Evolutionary conservation across 2,329 filamentous ascomycete species (phyloP), one percentile per base, ranked within the genome.

Genomic region (Penicillium sp.): DNA sequence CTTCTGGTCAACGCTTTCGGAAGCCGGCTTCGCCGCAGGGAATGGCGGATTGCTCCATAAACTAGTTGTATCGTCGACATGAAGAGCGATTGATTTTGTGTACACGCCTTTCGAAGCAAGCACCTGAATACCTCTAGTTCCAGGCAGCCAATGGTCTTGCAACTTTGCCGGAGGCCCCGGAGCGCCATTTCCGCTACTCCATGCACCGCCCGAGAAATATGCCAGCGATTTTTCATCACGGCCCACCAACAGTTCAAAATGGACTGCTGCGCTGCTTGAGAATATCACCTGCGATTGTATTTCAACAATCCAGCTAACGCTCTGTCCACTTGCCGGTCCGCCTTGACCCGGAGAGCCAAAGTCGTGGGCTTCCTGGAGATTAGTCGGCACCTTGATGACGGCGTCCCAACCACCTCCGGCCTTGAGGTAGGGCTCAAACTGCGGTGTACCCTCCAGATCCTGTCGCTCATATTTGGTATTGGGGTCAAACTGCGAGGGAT

Each of bases 341-440:
- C 57, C 66, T 70, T 88, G 84, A 48, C 90, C 62, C 7, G 53
- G 55, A 48, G 59, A 45, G 19, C 55, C 57, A 17, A 65, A 59
- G 15, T 58, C 56, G 36, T 66, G 61, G 15, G 62, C 60, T 19
- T 63, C 53, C 43, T 51, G 83, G 59, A 94, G 88, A 61, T 88
- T 80, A 54, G 93, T 88, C 0, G 93, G 93, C 0, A 99, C 87
- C 6, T 86, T 81, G 62, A 99, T 83, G 69, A 87, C 86, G 57
- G 91, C 89, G 67, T 87, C 85, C 89, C 93, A 99, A 45, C 83
- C 86, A 7, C 91, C 93, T 31, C 93, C 94, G 9, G 94, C 93
- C 80, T 97, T 97, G 71, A 99, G 83, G 80, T 96, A 93, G 47
- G 94, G 93, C 77, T 99, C 94, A 70, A 94, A 99, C 68, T 96